Evolutionary conservation across 1,284 basidiomycete genomes (phyloP).

Genomic region (Anthracocystis panici-leucophaei): DNA sequence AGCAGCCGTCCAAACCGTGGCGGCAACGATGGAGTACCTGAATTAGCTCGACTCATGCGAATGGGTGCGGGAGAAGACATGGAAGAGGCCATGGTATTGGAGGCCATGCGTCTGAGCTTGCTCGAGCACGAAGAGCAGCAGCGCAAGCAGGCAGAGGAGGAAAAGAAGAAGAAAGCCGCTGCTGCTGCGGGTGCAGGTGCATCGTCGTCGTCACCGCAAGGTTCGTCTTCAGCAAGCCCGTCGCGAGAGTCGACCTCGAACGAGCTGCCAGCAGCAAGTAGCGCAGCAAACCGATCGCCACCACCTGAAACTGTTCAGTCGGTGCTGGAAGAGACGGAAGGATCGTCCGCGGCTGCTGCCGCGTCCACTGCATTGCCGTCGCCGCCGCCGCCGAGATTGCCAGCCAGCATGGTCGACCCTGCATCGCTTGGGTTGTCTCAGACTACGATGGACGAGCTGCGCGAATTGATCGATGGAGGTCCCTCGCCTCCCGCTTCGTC

Average conservation of each 20-base stretch:
- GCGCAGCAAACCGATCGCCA: slow-evolving; percentile 4
- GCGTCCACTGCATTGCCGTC: not conserved
- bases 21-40: slow-evolving; percentile 66
- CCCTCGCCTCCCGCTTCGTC: slow-evolving; percentile 34
- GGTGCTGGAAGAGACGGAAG: slow-evolving; percentile 40
- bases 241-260: slow-evolving; percentile 15
- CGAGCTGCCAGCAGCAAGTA: slow-evolving; percentile 4
- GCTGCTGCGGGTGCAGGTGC: slow-evolving; percentile 6
- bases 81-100: slow-evolving; percentile 98
- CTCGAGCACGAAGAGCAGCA: slow-evolving; percentile 81
- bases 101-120: slow-evolving; percentile 95
- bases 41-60: slow-evolving; percentile 85
- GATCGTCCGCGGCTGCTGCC: not conserved
- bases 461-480: slow-evolving; percentile 57
- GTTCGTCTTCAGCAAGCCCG: slow-evolving; percentile 13
- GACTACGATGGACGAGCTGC: slow-evolving; percentile 57
- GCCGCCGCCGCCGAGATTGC: slow-evolving; percentile 4
- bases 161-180: slow-evolving; percentile 38
- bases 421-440: slow-evolving; percentile 50
- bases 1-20: slow-evolving; percentile 46
- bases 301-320: slow-evolving; percentile 15
- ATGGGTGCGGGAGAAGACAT: slow-evolving; percentile 84
- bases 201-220: not conserved
- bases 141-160: slow-evolving; percentile 66
- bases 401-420: slow-evolving; percentile 21